Evolutionary conservation across 495 filamentous ascomycete genomes (phyloP).

Genomic region (Antarctomyces pellizariae): DNA sequence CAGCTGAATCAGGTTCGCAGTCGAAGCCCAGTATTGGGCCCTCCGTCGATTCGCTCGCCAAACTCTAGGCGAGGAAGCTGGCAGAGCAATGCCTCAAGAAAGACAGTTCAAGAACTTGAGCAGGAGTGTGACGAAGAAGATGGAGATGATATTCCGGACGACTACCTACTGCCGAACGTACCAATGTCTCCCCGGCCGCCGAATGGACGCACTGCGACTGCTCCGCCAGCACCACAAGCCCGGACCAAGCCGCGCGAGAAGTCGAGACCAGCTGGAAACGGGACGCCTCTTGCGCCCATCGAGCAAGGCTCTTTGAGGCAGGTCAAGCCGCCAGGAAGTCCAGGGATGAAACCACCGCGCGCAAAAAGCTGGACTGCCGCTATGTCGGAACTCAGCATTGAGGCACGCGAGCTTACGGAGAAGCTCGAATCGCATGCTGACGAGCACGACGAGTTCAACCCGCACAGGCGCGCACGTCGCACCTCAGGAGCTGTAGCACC

Average conservation of each 20-base stretch:
- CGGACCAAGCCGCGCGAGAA: slow-evolving; percentile 25
- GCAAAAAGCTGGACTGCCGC: slow-evolving; percentile 73
- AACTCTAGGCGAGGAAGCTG: slow-evolving; percentile 36
- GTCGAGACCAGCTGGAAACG: slow-evolving; percentile 27
- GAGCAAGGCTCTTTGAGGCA: slow-evolving; percentile 25
- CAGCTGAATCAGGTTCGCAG: too few species aligned
- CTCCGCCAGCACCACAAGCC: slow-evolving; percentile 22
- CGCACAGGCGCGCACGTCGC: slow-evolving; percentile 14
- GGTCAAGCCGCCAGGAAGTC: slow-evolving; percentile 12
- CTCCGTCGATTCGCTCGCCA: too few species aligned
- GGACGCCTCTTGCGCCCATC: slow-evolving; percentile 24
- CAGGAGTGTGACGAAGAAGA: slow-evolving; percentile 71
- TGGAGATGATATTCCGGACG: slow-evolving; percentile 67
- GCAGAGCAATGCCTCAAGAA: slow-evolving; percentile 43
- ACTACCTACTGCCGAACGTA: slow-evolving; percentile 78
- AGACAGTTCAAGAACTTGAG: slow-evolving; percentile 58
- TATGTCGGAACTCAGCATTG: slow-evolving; percentile 56
- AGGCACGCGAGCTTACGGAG: slow-evolving; percentile 73
- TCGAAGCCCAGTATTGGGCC: too few species aligned
- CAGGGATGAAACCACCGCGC: slow-evolving; percentile 19
- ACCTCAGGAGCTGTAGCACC: slow-evolving; percentile 15
- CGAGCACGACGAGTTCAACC: slow-evolving; percentile 24
- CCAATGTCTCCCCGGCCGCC: slow-evolving; percentile 74
- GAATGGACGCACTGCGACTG: slow-evolving; percentile 31
- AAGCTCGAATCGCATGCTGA: slow-evolving; percentile 71